These are phyloP conservation scores for Nemania sp. DNA, from an alignment of 2,329 filamentous ascomycete genomes.

Conservation along the genomic window DNA sequence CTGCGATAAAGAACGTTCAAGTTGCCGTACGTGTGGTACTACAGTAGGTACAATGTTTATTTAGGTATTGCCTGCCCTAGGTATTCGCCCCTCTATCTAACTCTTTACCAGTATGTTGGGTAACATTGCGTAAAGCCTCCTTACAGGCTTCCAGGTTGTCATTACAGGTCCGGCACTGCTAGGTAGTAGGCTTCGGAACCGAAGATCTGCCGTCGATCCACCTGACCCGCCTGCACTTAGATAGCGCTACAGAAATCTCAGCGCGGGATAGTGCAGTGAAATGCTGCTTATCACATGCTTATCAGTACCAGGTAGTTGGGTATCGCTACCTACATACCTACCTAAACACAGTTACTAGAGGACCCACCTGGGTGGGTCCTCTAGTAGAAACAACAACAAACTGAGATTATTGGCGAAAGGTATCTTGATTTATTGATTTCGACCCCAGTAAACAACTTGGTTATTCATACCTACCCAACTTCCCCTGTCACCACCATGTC, in stretches of 20 bases:
- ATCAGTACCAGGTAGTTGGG: not conserved
- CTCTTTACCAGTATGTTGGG: not conserved
- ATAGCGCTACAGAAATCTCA: not conserved
- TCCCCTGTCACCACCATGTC: constrained; percentile 51
- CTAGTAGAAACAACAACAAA: no score
- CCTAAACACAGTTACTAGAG: no score
- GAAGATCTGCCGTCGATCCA: constrained; percentile 20
- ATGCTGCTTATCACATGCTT: not conserved
- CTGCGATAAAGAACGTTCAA: no score
- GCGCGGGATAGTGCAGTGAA: not conserved
- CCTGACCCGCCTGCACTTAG: no score
- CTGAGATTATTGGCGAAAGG: not conserved
- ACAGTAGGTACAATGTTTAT: no score
- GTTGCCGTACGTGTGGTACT: no score
- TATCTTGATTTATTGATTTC: not conserved
- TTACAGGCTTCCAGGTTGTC: not conserved
- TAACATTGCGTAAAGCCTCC: not conserved
- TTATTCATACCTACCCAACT: not conserved
- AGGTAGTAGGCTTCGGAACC: not conserved
- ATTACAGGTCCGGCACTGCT: constrained; percentile 3
- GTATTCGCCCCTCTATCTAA: not conserved
- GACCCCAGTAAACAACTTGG: constrained; percentile 1
- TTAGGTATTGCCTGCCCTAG: no score
- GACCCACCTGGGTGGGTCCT: no score
- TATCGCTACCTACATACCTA: no score